Evolutionary conservation across 2,329 filamentous ascomycete genomes (phyloP).

Genomic region (Aciculosporium take): DNA sequence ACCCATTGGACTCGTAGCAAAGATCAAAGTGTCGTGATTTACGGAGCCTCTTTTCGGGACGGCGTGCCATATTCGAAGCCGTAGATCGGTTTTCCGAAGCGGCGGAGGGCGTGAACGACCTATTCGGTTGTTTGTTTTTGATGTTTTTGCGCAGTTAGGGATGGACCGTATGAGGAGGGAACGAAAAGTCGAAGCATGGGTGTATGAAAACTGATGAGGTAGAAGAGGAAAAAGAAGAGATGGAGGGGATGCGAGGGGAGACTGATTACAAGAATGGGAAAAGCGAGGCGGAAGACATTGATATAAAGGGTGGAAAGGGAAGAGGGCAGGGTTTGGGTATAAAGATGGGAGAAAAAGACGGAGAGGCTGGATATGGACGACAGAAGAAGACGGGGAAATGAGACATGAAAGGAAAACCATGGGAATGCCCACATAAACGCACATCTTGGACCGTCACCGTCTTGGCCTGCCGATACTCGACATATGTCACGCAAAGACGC

Average conservation of each 20-base stretch:
- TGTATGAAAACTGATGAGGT: too few relatives aligned
- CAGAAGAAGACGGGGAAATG: too few relatives aligned
- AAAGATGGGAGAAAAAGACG: not conserved
- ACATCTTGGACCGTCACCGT: conserved; percentile 51
- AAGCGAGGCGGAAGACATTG: too few relatives aligned
- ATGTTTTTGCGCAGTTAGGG: not conserved
- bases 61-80: conserved; percentile 33
- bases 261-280: too few relatives aligned
- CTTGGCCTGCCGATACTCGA: conserved; percentile 41
- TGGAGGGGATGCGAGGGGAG: too few relatives aligned
- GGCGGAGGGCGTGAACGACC: conserved; percentile 38
- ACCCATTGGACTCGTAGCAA: too few relatives aligned
- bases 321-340: not conserved
- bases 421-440: conserved; percentile 12
- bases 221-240: too few relatives aligned
- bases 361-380: not conserved
- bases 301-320: not conserved
- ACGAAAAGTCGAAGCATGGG: too few relatives aligned
- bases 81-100: conserved; percentile 39
- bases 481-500: conserved; percentile 30
- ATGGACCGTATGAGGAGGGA: too few relatives aligned
- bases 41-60: not conserved
- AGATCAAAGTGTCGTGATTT: too few relatives aligned
- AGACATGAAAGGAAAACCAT: too few relatives aligned
- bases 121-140: conserved; percentile 13